Evolutionary conservation across 192 early-diverging fungal genomes (phyloP), one percentile per base, ranked within the genome.

Genomic region (Coemansia sp.): DNA sequence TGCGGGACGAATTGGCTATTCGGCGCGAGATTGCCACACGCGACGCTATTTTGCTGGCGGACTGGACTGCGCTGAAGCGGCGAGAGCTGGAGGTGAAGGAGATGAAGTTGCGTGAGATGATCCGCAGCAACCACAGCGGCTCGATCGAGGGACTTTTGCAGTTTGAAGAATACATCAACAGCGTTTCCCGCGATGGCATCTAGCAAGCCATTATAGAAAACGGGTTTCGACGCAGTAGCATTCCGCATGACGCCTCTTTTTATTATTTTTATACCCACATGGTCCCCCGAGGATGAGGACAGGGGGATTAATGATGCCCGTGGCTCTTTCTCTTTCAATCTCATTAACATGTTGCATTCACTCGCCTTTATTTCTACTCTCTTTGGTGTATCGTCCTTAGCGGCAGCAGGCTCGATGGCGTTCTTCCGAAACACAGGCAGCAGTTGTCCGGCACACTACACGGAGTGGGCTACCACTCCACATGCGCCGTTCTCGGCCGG

Each of bases 371-470:
- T 38, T 48, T 27, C 25, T 4, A 12, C 37, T 14, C 31, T 31
- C 42, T 4, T 64, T 31, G 27, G 14, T 29, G 2, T 34, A 31
- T 17, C 29, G 10, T 55, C 51, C 3, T 29, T 29, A 3, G 51
- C 51, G 14, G 11, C 21, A 14, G 51, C 51, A 29, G 51, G 25
- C 25, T 59, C 57, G 34, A 59, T 36, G 17, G 57, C 57, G 4
- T 31, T 59, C 15, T 59, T 59, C 34, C 27, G n/a, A 19, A 69
- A 17, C 69, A 70, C 64, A 64, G 85, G 10, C 76, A 68, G 51
- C 85, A 78, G 14, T 32, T 80, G 78, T 11, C 78, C 78, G 14
- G 64, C 55, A 19, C 27, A 66, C 65, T 81, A 68, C 65, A 71
- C 68, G 0, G 70, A 76, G 27, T 81, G 69, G 44, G 72, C 79